Evolutionary conservation across 495 filamentous ascomycete species (phyloP).

Genomic region (Penicillium turbatum): DNA sequence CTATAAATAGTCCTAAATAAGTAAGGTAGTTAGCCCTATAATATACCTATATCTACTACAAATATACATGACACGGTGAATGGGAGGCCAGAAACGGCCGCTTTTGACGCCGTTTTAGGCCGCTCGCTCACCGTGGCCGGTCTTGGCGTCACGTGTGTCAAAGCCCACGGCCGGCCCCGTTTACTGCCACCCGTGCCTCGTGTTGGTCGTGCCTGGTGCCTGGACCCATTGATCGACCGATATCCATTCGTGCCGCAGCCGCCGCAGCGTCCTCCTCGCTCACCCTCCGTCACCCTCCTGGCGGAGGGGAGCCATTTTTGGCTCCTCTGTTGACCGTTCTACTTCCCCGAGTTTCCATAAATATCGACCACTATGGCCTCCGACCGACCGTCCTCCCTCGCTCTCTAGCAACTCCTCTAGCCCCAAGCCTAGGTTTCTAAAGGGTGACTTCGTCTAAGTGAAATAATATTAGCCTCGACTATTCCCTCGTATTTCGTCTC

Average conservation of each 20-base stretch:
- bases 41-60: too few species aligned
- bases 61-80: slow-evolving; percentile 17
- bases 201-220: slow-evolving; percentile 16
- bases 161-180: slow-evolving; percentile 12
- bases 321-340: slow-evolving; percentile 7
- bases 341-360: slow-evolving; percentile 1
- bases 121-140: slow-evolving; percentile 12
- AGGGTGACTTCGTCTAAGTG: slow-evolving; percentile 3
- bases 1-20: too few species aligned
- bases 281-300: slow-evolving; percentile 2
- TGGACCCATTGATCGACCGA: slow-evolving; percentile 7
- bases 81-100: slow-evolving; percentile 19
- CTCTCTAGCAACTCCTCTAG: slow-evolving; percentile 8
- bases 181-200: slow-evolving; percentile 6
- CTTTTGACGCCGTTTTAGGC: slow-evolving; percentile 18
- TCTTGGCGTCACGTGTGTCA: slow-evolving; percentile 16
- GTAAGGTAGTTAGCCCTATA: too few species aligned
- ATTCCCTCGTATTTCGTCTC: slow-evolving; percentile 7
- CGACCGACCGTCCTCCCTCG: slow-evolving; percentile 6
- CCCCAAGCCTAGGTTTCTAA: slow-evolving; percentile 4
- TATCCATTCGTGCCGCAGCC: not conserved
- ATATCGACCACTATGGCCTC: too few species aligned
- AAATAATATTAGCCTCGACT: slow-evolving; percentile 3
- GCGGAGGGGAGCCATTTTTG: not conserved
- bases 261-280: too few species aligned